A percentile compares a stretch with the other conserved stretches of the same genome.
These are phyloP conservation scores for Infundibulicybe gibba DNA, from an alignment of 768 basidiomycete genomes.

Conservation along the genomic window DNA sequence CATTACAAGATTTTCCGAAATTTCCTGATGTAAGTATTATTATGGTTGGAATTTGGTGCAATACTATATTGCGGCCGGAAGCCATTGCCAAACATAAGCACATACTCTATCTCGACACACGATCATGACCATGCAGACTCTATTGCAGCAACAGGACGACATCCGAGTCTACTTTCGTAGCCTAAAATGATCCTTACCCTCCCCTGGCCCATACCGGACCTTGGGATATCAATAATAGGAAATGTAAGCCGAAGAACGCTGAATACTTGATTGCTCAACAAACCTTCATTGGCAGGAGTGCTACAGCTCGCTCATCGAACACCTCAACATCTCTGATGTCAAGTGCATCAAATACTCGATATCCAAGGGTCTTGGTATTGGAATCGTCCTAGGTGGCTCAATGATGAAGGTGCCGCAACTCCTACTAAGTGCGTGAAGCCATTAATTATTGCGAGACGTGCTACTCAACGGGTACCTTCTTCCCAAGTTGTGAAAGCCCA, in stretches of 20 bases:
- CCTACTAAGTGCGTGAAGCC: conserved; percentile 58
- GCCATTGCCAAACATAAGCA: too few relatives aligned
- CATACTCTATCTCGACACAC: too few relatives aligned
- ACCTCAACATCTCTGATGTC: conserved; percentile 72
- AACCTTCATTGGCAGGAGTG: conserved; percentile 60
- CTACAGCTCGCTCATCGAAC: conserved; percentile 84
- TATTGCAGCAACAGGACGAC: too few relatives aligned
- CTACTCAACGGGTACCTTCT: neutral
- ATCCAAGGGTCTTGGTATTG: conserved; percentile 90
- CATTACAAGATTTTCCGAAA: too few relatives aligned
- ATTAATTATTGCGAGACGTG: conserved; percentile 4
- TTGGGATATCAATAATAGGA: conserved; percentile 80
- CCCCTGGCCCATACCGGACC: conserved; percentile 81
- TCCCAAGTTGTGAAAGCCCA: conserved; percentile 59
- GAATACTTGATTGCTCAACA: neutral
- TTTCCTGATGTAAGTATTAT: too few relatives aligned
- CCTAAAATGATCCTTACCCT: conserved; percentile 24
- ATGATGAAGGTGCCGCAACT: conserved; percentile 97
- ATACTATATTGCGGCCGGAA: too few relatives aligned
- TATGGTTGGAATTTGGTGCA: too few relatives aligned
- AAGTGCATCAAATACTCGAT: conserved; percentile 88
- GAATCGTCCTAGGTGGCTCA: conserved; percentile 87
- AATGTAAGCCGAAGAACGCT: conserved; percentile 41
- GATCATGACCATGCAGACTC: conserved; percentile 44
- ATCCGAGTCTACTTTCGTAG: too few relatives aligned